These are phyloP conservation scores for Arabidopsis suecica DNA, from an alignment of 345 rosid genomes.

Conservation along the genomic window DNA sequence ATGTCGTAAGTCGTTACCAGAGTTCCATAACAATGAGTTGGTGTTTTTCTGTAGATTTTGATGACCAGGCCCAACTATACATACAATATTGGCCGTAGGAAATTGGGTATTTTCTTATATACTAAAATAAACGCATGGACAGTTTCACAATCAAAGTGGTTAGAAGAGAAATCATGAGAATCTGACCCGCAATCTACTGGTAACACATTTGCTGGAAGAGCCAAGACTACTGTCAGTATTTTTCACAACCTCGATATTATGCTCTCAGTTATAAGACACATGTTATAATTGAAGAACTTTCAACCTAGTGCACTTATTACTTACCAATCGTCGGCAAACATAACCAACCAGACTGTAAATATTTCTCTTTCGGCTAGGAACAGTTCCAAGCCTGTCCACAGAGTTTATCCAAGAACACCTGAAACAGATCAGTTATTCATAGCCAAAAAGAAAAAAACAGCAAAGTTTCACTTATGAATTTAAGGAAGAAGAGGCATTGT, in stretches of 20 bases:
- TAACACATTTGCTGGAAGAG: neutral
- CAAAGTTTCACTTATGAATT: conserved; percentile 1
- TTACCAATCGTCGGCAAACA: neutral
- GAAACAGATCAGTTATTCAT: conserved; percentile 29
- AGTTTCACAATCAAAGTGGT: neutral
- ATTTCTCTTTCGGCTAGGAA: neutral
- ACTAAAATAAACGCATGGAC: neutral
- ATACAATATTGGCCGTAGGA: neutral
- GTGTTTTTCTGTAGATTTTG: neutral
- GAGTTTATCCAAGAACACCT: conserved; percentile 14
- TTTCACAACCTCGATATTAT: neutral
- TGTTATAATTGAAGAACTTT: neutral
- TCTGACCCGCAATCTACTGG: neutral
- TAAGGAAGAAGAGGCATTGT: conserved; percentile 36
- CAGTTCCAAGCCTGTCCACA: neutral
- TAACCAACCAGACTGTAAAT: neutral
- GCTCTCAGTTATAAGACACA: neutral
- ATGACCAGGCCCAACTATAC: neutral
- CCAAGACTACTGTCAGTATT: neutral
- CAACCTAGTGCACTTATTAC: neutral
- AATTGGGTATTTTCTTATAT: too few species aligned
- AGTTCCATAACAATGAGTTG: neutral
- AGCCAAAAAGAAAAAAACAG: neutral
- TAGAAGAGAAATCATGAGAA: neutral
- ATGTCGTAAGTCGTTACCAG: neutral